Conservation (phyloP, 2,329 filamentous ascomycete species). For the Pseudogymnoascus sp. region DNA sequence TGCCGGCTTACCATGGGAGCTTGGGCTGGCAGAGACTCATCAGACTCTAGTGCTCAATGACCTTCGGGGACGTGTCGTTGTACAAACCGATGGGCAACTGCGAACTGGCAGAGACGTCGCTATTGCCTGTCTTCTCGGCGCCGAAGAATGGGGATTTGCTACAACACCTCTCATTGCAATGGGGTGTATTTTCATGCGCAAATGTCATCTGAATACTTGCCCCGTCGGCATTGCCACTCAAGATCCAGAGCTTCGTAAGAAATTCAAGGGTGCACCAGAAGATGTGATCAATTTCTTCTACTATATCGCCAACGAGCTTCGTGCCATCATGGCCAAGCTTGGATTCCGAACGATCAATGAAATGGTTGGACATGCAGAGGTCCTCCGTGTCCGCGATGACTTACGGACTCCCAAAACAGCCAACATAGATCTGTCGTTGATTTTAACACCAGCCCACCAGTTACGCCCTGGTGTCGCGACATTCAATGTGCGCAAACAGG, state of each 20-base stretch:
- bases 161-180: constrained; percentile 92
- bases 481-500: constrained; percentile 96
- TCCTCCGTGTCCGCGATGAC: constrained; percentile 80
- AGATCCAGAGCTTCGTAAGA: constrained; percentile 87
- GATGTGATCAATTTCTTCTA: constrained; percentile 99
- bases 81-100: constrained; percentile 93
- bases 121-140: constrained; percentile 88
- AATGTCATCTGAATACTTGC: constrained; percentile 68
- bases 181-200: constrained; percentile 94
- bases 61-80: constrained; percentile 87
- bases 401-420: constrained; percentile 81
- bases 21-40: constrained; percentile 94
- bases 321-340: constrained; percentile 93
- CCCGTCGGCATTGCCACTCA: constrained; percentile 94
- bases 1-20: constrained; percentile 90
- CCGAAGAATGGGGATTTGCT: constrained; percentile 97
- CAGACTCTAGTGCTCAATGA: constrained; percentile 95
- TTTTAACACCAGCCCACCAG: constrained; percentile 92
- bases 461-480: constrained; percentile 90
- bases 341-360: constrained; percentile 95
- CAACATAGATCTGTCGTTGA: constrained; percentile 88
- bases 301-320: constrained; percentile 91
- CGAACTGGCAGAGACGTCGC: constrained; percentile 89
- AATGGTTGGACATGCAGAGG: constrained; percentile 91
- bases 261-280: constrained; percentile 88